Evolutionary conservation across 1,284 basidiomycete genomes (phyloP), one percentile per base, ranked within the genome.

Genomic region (Agroathelia rolfsii): DNA sequence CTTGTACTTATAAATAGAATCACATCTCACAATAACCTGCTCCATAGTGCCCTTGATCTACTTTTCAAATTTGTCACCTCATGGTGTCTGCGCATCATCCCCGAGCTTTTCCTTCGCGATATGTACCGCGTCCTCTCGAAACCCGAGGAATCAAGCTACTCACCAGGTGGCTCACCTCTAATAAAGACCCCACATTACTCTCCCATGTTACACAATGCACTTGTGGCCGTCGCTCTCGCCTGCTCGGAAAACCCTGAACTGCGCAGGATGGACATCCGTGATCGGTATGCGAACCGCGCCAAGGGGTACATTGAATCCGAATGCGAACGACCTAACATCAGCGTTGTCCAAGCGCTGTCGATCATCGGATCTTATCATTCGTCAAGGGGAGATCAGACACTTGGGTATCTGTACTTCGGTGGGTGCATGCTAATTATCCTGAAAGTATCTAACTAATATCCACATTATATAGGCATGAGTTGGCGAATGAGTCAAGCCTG

Each of bases 141-240:
- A 6, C 43, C 58, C 1, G 55, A 60, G 6, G 57, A 63, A 0
- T n/a, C n/a, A n/a, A n/a, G n/a, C n/a, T n/a, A n/a, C n/a, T n/a
- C n/a, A n/a, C n/a, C n/a, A n/a, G n/a, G n/a, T n/a, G n/a, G n/a
- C n/a, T n/a, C n/a, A n/a, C n/a, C n/a, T n/a, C n/a, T n/a, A n/a
- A n/a, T n/a, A n/a, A 64, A 66, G 32, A 66, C 69, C 0, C 61
- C 73, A 0, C 69, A 76, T 42, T 83, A 82, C 53, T 76, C 74
- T 1, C 76, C 77, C 0, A 72, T 82, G 61, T 58, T 82, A 3
- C 80, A 84, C 53, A 81, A 81, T 44, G 62, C 72, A 3, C 54
- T 79, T 0, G 55, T 84, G 6, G 61, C 77, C 1, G 52, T 83
- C 16, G 75, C 69, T 1, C 56, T 69, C 0, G 66, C 69, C 0